Base-by-base conservation (phyloP, 352 stramenopile species). In the Pythium graminicola region DNA sequence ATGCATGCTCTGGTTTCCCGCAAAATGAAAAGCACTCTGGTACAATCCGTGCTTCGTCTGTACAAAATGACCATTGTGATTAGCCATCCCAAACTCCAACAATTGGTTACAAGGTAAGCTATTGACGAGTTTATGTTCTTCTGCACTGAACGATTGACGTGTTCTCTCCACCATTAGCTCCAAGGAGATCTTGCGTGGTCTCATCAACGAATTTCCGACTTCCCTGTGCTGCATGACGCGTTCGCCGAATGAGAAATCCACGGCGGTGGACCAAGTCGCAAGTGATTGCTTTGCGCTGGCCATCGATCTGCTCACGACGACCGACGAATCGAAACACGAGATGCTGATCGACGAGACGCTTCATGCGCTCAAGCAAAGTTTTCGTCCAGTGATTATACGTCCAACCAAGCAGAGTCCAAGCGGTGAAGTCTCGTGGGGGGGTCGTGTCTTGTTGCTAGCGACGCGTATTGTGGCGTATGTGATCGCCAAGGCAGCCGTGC, bases 381-480 rank as follows among this genome's bases (percentile, higher is more conserved):
- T 63, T 27, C 35, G 28, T 11, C 23, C 41, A 33, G 39, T 17
- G 29, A 9, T 38, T 16, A 6, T 36, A 26, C 23, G 13, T 22
- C 3, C 24, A 29, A 29, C 26, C 23, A 16, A 20, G 3, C 31
- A 26, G 19, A 40, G 16, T 11, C 24, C 20, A 2, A 0, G 11
- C 23, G 17, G 36, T 13, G 16, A 43, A 33, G 31, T 60, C 6
- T 27, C 48, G 9, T 63, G 55, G 55, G 47, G 40, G 0, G 47
- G 55, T 13, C 55, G 48, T 4, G 55, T 63, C 23, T 14, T 63
- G 55, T 26, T 63, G 17, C 55, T 63, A 2, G 24, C 40, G 8
- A 33, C 48, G 3, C 22, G 54, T 16, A 48, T 57, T 23, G 32
- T 49, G 41, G 55, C 55, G 11, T 36, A 57, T 13, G 20, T 38